Percentiles rank a stretch among this genome's conserved stretches.
Conservation (phyloP, 225 moss, liverwort and hornwort genomes). For the Physcomitrellopsis africana region DNA sequence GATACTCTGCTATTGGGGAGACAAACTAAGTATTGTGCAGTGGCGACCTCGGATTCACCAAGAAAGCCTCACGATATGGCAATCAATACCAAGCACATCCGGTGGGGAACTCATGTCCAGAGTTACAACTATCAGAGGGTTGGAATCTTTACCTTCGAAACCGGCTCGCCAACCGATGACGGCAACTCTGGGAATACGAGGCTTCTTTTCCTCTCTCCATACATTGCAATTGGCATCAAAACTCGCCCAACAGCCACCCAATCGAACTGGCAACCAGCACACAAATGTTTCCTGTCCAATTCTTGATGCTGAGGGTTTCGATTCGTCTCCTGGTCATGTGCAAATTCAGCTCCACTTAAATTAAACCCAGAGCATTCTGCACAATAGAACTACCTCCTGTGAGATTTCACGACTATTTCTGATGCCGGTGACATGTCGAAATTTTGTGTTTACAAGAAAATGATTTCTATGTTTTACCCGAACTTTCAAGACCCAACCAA, state of each 20-base stretch:
- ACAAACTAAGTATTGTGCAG: neutral
- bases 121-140: neutral
- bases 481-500: too few relatives aligned
- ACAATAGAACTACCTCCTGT: neutral
- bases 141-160: conserved; percentile 24
- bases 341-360: neutral
- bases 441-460: neutral
- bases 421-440: neutral
- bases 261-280: neutral
- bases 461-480: neutral
- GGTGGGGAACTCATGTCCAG: neutral
- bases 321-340: neutral
- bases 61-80: neutral
- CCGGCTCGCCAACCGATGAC: conserved; percentile 6
- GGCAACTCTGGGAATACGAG: conserved; percentile 19
- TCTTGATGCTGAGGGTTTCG: neutral
- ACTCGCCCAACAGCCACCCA: neutral
- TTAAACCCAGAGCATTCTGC: neutral
- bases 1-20: neutral
- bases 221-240: neutral
- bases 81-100: neutral
- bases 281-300: neutral
- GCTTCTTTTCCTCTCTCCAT: conserved; percentile 26
- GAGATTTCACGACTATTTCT: neutral
- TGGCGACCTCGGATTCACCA: neutral